A percentile compares a stretch with the other conserved stretches of the same genome.
Conservation (phyloP, 202 grass and related monocot genomes). For the Miscanthus sacchariflorus region DNA sequence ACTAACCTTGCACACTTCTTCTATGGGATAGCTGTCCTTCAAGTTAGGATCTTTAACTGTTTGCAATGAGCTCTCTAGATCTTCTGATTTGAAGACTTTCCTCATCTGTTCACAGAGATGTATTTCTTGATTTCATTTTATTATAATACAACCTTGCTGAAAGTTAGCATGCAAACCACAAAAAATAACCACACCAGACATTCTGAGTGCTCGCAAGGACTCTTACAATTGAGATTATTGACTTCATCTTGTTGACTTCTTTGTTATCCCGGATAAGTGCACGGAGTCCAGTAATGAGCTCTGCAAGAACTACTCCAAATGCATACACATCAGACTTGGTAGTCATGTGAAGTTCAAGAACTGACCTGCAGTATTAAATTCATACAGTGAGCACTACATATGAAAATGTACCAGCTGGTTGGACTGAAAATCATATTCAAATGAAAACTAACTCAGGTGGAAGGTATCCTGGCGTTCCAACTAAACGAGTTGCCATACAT, state of each 20-base stretch:
- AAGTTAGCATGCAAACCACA: conserved; percentile 1
- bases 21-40: conserved; percentile 59
- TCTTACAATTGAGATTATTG: conserved; percentile 68
- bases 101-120: conserved; percentile 58
- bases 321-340: conserved; percentile 80
- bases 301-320: conserved; percentile 80
- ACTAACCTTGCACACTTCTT: conserved; percentile 71
- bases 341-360: conserved; percentile 71
- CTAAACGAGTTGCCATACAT: conserved; percentile 67
- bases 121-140: conserved; percentile 17
- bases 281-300: conserved; percentile 65
- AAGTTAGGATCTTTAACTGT: conserved; percentile 58
- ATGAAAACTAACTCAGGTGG: conserved; percentile 67
- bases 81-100: conserved; percentile 53
- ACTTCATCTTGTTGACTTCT: conserved; percentile 61
- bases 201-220: neutral
- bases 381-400: conserved; percentile 18
- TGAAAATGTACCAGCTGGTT: neutral
- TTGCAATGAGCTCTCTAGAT: conserved; percentile 53
- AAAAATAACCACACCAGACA: neutral
- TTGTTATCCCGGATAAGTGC: conserved; percentile 64
- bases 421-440: conserved; percentile 16
- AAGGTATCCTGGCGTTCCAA: conserved; percentile 81
- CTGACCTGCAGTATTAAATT: conserved; percentile 52
- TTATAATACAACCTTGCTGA: conserved; percentile 13